Conservation (phyloP, 1,284 basidiomycete species). For the Taiwanofungus camphoratus region DNA sequence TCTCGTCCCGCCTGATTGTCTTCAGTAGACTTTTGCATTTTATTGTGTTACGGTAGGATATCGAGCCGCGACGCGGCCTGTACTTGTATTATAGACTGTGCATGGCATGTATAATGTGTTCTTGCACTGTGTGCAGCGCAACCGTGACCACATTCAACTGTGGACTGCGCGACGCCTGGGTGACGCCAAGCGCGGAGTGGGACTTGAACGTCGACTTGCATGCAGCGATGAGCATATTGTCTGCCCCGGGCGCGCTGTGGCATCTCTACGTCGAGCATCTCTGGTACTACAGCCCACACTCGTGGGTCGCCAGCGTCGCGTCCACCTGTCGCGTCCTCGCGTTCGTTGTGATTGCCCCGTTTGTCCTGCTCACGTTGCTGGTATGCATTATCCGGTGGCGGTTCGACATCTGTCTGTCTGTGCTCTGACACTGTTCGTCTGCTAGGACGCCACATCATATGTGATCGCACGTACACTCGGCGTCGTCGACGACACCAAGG, state of each 20-base stretch:
- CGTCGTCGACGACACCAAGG: slow-evolving; percentile 64
- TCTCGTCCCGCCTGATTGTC: too few species aligned
- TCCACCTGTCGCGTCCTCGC: slow-evolving; percentile 62
- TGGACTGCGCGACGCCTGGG: background rate
- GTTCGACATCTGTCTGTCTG: background rate
- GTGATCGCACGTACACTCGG: slow-evolving; percentile 77
- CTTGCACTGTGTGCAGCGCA: slow-evolving; percentile 1
- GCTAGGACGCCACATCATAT: slow-evolving; percentile 74
- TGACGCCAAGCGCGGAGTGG: background rate
- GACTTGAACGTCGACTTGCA: background rate
- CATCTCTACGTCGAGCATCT: slow-evolving; percentile 53
- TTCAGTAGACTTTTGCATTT: slow-evolving; percentile 20
- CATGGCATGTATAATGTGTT: slow-evolving; percentile 8
- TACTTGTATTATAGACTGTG: slow-evolving; percentile 23
- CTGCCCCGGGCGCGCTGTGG: slow-evolving; percentile 42
- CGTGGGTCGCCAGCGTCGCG: slow-evolving; percentile 63
- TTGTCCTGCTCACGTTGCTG: slow-evolving; percentile 58
- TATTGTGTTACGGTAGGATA: slow-evolving; percentile 15
- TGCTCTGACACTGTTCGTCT: background rate
- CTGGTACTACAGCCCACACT: slow-evolving; percentile 54
- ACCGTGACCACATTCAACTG: background rate
- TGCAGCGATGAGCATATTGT: slow-evolving; percentile 18
- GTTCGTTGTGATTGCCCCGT: slow-evolving; percentile 54
- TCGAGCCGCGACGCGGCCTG: slow-evolving; percentile 7
- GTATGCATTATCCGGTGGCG: slow-evolving; percentile 31